Base-by-base conservation (phyloP, 306 rosid genomes). In the Cucumis melo region DNA sequence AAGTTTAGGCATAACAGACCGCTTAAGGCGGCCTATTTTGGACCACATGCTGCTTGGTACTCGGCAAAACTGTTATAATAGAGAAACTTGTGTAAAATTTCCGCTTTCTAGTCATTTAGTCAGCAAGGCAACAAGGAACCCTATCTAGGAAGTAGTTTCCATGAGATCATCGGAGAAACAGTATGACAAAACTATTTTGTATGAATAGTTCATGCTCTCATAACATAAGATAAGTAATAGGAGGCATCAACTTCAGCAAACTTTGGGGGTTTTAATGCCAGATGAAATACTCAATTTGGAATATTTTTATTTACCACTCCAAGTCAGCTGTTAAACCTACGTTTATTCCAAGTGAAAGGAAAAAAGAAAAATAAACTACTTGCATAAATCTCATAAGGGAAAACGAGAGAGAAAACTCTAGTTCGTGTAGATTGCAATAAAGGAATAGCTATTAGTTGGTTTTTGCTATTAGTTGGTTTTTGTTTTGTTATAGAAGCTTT, bases 41-140 rank as follows among this genome's bases (percentile, higher is more conserved):
- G 99, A 92, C 99, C 99, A 94, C 91, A 83, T 87, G 77, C 83
- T 83, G 82, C 90, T 87, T 76, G 93, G 88, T 51, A 90, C 93
- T 81, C 75, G 84, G 83, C 91, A 92, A 82, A 83, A 89, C 99
- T 92, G 87, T 82, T 58, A 42, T 15, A 42, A 23, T 39, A 58
- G 64, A 60, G 11, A 76, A 58, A 36, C 16, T 36, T 20, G 17
- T 17, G 10, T 27, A 29, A 44, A 23, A 44, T 23, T 24, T 23
- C 12, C 0, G 4, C 5, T 64, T 71, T 48, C n/a, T 70, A 14
- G 39, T 70, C 57, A 44, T 44, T 48, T 71, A 15, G 59, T 71
- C 41, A 71, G 20, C 24, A 4, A 48, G 27, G 24, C 77, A 72
- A 50, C 60, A 32, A 73, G 29, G 44, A 73, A 73, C 61, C 8